Evolutionary conservation across 2,329 filamentous ascomycete genomes (phyloP).

Genomic region (Corinectria fuckeliana): DNA sequence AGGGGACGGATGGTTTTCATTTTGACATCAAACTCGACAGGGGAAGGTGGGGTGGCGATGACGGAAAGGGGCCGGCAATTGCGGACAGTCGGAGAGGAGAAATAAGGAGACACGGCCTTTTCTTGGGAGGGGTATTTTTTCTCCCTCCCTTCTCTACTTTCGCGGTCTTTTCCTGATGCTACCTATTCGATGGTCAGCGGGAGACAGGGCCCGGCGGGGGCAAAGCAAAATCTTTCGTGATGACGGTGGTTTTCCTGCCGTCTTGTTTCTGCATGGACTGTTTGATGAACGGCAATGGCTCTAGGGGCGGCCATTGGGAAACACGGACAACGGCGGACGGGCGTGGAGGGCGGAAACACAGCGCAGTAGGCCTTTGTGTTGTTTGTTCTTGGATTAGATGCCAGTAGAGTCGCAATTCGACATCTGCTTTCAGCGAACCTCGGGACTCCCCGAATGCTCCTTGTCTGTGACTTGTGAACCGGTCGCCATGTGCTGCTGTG

Average conservation of each 20-base stretch:
- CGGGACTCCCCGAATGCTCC: background rate
- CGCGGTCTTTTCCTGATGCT: conserved; percentile 17
- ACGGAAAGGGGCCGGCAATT: conserved; percentile 25
- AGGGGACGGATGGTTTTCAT: conserved; percentile 24
- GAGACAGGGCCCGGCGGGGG: background rate
- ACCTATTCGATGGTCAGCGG: conserved; percentile 9
- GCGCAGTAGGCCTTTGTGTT: conserved; percentile 16
- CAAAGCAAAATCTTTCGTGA: background rate
- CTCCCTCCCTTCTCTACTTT: conserved; percentile 23
- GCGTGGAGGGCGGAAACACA: conserved; percentile 18
- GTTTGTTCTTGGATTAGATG: conserved; percentile 34
- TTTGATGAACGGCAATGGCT: background rate
- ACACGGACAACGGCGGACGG: background rate
- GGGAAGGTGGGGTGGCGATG: conserved; percentile 25
- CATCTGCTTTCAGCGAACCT: conserved; percentile 25
- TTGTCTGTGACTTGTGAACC: background rate
- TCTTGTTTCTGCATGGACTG: conserved; percentile 4
- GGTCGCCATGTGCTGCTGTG: background rate
- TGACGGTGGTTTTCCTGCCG: conserved; percentile 1
- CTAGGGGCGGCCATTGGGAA: background rate
- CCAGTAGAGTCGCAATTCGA: conserved; percentile 38
- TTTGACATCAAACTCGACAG: conserved; percentile 20
- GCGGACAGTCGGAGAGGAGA: conserved; percentile 20
- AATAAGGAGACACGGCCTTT: conserved; percentile 27
- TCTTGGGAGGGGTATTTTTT: conserved; percentile 4